phyloP scores from a whole-genome alignment of 441 rosid genomes.

The Codiaeum variegatum region DNA sequence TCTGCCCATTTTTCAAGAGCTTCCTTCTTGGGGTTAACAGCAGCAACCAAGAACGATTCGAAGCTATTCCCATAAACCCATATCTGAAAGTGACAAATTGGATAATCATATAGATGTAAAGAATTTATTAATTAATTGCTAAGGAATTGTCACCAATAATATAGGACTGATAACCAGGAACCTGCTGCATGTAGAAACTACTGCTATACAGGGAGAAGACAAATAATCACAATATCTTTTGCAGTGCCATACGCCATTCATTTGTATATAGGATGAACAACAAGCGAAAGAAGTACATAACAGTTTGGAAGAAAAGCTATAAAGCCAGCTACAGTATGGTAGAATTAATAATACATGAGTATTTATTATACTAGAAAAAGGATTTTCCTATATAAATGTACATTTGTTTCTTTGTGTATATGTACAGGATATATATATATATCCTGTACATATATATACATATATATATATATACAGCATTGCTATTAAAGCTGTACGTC shows the following conservation, averaged over 20 bases:
- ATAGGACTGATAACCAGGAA: not conserved
- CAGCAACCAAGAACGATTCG: constrained; percentile 77
- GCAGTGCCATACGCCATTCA: not conserved
- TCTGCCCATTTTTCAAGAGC: constrained; percentile 79
- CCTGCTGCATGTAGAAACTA: not conserved
- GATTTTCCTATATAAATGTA: not conserved
- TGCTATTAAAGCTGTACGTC: not conserved
- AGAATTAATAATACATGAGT: not conserved
- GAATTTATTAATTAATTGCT: not conserved
- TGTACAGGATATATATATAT: not conserved
- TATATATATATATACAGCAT: not conserved
- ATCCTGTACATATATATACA: no score
- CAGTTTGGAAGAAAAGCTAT: not conserved
- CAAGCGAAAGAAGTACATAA: not conserved
- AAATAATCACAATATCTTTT: not conserved
- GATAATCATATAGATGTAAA: not conserved
- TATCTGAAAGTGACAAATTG: constrained; percentile 40
- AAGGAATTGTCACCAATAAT: not conserved
- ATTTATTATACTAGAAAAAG: not conserved
- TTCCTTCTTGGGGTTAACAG: constrained; percentile 59
- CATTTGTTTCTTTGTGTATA: not conserved
- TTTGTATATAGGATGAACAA: not conserved
- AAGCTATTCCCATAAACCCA: constrained; percentile 98
- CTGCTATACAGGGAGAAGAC: not conserved
- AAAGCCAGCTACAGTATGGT: not conserved